Conservation (phyloP, 2,329 filamentous ascomycete species). For the Blastomyces emzantsi region DNA sequence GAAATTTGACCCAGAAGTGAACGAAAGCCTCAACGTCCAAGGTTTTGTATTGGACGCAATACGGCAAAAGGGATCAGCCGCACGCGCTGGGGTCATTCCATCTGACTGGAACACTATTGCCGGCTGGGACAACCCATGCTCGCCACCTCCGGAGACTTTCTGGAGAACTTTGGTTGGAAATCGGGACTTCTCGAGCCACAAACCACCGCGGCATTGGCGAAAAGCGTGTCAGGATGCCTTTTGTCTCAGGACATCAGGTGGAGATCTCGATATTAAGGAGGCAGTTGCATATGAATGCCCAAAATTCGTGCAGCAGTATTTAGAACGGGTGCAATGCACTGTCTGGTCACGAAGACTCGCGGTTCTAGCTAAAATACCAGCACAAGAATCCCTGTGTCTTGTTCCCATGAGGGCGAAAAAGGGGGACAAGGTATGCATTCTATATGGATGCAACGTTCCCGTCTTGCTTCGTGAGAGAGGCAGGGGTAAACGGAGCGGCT, state of each 20-base stretch:
- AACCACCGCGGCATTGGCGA: neutral
- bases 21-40: neutral
- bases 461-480: slow-evolving; percentile 1
- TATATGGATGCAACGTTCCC: slow-evolving; percentile 4
- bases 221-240: slow-evolving; percentile 1
- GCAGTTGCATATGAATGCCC: neutral
- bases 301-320: slow-evolving; percentile 1
- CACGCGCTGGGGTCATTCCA: slow-evolving; percentile 1
- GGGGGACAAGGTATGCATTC: slow-evolving; percentile 2
- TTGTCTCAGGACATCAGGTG: neutral
- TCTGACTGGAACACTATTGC: slow-evolving; percentile 3
- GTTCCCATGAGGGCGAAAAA: neutral
- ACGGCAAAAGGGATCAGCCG: neutral
- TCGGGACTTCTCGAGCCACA: neutral
- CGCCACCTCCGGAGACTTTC: neutral
- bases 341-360: slow-evolving; percentile 2
- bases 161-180: slow-evolving; percentile 4
- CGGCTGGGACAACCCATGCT: neutral
- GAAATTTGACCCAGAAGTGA: neutral
- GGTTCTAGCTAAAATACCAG: neutral
- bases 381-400: neutral
- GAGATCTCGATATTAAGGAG: slow-evolving; percentile 4
- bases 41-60: neutral
- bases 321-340: neutral
- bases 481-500: neutral